Conservation (phyloP, 2,329 filamentous ascomycete genomes). For the Apiospora arundinis region DNA sequence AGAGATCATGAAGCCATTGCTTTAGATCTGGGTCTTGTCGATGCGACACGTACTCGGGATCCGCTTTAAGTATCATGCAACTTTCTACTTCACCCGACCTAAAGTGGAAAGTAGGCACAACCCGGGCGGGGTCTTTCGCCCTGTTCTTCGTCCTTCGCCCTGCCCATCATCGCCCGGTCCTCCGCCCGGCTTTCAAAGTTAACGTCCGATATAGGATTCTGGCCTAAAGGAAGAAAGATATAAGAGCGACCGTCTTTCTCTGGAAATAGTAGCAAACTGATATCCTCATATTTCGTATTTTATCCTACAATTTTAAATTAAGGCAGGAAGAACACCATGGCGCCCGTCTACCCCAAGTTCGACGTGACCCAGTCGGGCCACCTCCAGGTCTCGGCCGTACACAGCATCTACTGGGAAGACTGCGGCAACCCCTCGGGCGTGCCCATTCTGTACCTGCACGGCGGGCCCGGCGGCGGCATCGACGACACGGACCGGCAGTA, state of each 20-base stretch:
- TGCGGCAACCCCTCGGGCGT: constrained; percentile 30
- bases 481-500: constrained; percentile 43
- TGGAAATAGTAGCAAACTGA: neutral
- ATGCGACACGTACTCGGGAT: neutral
- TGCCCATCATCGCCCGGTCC: too few species aligned
- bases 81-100: neutral
- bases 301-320: neutral
- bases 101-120: neutral
- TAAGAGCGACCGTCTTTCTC: too few species aligned
- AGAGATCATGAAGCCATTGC: neutral
- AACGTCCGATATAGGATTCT: too few species aligned
- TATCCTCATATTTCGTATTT: neutral
- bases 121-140: neutral
- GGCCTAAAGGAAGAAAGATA: too few species aligned
- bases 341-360: constrained; percentile 35
- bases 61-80: neutral
- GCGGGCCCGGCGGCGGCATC: constrained; percentile 48
- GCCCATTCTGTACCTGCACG: constrained; percentile 49
- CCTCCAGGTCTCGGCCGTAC: constrained; percentile 35
- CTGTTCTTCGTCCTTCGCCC: neutral
- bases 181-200: too few species aligned
- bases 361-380: constrained; percentile 33
- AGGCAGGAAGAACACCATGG: constrained; percentile 26
- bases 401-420: constrained; percentile 39
- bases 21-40: neutral